Evolutionary conservation across 2,329 filamentous ascomycete species (phyloP).

Genomic region (Xylaria hypoxylon): DNA sequence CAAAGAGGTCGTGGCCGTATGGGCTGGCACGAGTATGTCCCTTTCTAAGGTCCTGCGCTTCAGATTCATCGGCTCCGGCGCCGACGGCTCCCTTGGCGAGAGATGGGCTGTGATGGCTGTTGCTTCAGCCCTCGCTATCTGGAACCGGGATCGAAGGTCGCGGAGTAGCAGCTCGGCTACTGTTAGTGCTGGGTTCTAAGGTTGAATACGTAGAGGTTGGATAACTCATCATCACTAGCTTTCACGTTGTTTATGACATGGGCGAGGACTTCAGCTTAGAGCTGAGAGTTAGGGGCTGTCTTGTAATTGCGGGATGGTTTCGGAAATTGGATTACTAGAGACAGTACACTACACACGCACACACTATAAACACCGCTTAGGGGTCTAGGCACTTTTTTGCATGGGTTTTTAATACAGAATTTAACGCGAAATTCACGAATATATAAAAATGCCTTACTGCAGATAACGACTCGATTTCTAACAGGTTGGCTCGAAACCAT

Average conservation of each 20-base stretch:
- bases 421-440: no score
- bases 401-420: no score
- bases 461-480: no score
- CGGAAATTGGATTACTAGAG: background rate
- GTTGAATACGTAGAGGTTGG: background rate
- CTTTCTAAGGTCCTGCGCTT: conserved; percentile 54
- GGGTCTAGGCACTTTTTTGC: background rate
- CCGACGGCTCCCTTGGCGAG: conserved; percentile 55
- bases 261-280: background rate
- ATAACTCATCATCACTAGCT: background rate
- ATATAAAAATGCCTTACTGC: no score
- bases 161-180: background rate
- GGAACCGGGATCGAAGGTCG: conserved; percentile 34
- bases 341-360: background rate
- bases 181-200: conserved; percentile 16
- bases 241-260: background rate
- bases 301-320: background rate
- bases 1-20: conserved; percentile 57
- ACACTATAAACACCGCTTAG: background rate
- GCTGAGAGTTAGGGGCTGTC: background rate
- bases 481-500: no score
- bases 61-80: conserved; percentile 55
- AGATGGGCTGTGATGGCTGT: conserved; percentile 59
- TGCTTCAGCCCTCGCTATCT: conserved; percentile 53
- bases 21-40: conserved; percentile 48